Conservation (phyloP, 345 rosid species). For the Pistacia vera region DNA sequence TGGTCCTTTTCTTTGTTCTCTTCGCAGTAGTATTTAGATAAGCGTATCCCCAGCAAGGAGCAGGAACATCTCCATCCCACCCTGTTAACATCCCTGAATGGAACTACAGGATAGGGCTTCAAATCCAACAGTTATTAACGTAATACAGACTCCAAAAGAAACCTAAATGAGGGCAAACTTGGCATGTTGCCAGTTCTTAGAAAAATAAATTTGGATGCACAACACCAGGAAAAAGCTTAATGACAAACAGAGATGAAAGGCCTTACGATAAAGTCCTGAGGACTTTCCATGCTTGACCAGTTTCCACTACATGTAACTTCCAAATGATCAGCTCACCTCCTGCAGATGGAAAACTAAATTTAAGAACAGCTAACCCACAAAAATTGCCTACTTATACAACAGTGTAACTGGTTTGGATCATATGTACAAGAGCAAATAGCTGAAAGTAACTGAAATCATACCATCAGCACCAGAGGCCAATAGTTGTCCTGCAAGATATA, state of each 20-base stretch:
- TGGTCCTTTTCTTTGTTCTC: neutral
- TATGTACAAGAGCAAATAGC: neutral
- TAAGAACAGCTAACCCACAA: neutral
- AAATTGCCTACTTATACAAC: neutral
- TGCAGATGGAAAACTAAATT: constrained; percentile 25
- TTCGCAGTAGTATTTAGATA: neutral
- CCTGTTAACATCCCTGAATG: neutral
- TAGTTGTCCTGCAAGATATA: constrained; percentile 64
- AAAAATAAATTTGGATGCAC: constrained; percentile 1
- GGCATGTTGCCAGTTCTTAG: neutral
- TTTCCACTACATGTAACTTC: constrained; percentile 74
- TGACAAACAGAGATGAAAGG: constrained; percentile 11
- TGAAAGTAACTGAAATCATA: constrained; percentile 29
- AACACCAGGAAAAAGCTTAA: constrained; percentile 17
- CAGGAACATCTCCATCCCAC: neutral
- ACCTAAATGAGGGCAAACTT: neutral
- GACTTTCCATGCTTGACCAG: constrained; percentile 87
- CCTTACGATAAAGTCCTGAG: constrained; percentile 77
- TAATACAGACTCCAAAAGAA: neutral
- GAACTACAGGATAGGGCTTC: neutral
- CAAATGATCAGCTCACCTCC: constrained; percentile 94
- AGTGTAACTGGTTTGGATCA: neutral
- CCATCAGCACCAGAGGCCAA: constrained; percentile 99
- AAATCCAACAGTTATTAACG: neutral
- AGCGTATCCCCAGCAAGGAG: neutral